Evolutionary conservation across 1,284 basidiomycete species (phyloP), one percentile per base, ranked within the genome.

Genomic region (Ustilago vetiveriae): DNA sequence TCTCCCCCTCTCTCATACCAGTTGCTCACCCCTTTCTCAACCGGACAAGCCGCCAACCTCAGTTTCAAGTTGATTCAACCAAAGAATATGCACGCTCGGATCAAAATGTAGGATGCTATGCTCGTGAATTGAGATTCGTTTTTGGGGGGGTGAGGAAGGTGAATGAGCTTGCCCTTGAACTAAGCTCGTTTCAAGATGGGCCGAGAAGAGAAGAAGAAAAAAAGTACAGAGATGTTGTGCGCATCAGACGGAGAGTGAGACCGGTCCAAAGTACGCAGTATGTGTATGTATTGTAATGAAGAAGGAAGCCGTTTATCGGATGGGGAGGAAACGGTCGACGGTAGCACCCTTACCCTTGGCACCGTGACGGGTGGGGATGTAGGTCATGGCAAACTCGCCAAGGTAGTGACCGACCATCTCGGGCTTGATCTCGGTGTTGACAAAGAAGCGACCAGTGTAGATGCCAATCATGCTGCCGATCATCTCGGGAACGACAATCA

Each of bases 401-500:
- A 98, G 93, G 88, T 98, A 98, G 88, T 95, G 94, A 74, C 95
- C 96, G 73, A 91, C 92, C 96, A 98, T 98, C 86, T 98, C 96
- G 78, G 96, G 94, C 88, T 96, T 98, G 88, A 98, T 94, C 86
- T 80, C 78, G 54, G 76, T 76, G 59, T 73, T 80, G 70, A 75
- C 77, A 40, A 80, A 80, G 59, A 68, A 92, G 90, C 88, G 94
- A 82, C 94, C 94, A 83, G 94, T 95, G 90, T 98, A 98, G 53
- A 82, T 67, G 44, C 79, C 78, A 52, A 75, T 67, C 51, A 80
- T 72, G 43, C 60, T 65, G 54, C 68, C 68, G 84, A 98, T 97
- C 96, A 99, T 98, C 87, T 99, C 95, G 56, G 95, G 96, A 69
- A 98, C 95, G 84, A 98, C 90, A 84, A 98, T 94, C 95, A 99